Conservation (phyloP, 1,284 basidiomycete genomes). For the Moesziomyces aphidis region DNA sequence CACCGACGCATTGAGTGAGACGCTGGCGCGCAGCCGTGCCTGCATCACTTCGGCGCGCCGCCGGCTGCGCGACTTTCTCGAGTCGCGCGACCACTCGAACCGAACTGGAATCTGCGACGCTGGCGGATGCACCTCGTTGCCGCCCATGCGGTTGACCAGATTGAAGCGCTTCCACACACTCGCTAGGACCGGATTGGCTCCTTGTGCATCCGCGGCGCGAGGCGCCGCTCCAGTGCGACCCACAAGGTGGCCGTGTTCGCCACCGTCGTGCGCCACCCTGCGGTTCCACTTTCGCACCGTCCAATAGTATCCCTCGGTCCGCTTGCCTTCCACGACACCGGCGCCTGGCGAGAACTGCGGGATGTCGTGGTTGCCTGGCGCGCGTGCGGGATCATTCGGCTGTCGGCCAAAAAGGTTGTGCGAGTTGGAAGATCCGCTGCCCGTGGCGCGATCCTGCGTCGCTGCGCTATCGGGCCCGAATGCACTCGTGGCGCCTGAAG, state of each 20-base stretch:
- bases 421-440: neutral
- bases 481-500: slow-evolving; percentile 2
- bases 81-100: slow-evolving; percentile 64
- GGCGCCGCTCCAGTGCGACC: slow-evolving; percentile 10
- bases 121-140: slow-evolving; percentile 49
- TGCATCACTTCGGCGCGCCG: slow-evolving; percentile 21
- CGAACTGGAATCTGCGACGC: slow-evolving; percentile 47
- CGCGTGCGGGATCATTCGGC: slow-evolving; percentile 4
- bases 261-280: slow-evolving; percentile 20
- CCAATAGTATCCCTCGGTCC: slow-evolving; percentile 63
- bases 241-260: slow-evolving; percentile 10
- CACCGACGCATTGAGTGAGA: slow-evolving; percentile 34
- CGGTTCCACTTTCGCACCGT: slow-evolving; percentile 58
- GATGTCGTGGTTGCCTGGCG: slow-evolving; percentile 15
- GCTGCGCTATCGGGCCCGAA: slow-evolving; percentile 15
- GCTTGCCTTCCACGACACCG: slow-evolving; percentile 35
- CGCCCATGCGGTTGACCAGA: slow-evolving; percentile 48
- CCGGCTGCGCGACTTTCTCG: slow-evolving; percentile 9
- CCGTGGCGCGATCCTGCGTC: slow-evolving; percentile 1
- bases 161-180: slow-evolving; percentile 63
- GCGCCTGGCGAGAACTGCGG: slow-evolving; percentile 51
- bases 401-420: slow-evolving; percentile 25
- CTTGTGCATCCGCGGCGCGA: slow-evolving; percentile 6
- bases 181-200: slow-evolving; percentile 43
- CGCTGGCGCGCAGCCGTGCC: slow-evolving; percentile 32